These are phyloP conservation scores for Dispira parvispora DNA, from an alignment of 192 early-diverging fungal species.

Conservation along the genomic window DNA sequence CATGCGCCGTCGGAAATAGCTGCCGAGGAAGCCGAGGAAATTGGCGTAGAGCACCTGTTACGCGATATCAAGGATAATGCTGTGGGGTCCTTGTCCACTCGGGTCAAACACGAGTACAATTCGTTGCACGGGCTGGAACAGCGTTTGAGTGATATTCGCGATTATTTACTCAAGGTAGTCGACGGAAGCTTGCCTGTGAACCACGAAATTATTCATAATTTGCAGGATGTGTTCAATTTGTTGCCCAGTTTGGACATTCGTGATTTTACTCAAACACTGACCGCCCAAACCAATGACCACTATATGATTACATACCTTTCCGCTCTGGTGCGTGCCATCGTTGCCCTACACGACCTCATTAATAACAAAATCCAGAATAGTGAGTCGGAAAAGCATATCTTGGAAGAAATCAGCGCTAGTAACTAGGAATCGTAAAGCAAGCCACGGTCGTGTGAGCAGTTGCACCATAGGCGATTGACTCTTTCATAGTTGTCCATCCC, in stretches of 20 bases:
- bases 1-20: conserved; percentile 91
- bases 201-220: conserved; percentile 93
- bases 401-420: neutral
- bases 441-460: neutral
- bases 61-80: conserved; percentile 97
- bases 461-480: too few relatives aligned
- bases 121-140: conserved; percentile 79
- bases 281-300: conserved; percentile 91
- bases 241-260: conserved; percentile 78
- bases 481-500: too few relatives aligned
- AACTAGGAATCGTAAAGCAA: neutral
- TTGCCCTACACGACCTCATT: conserved; percentile 94
- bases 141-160: conserved; percentile 70
- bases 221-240: conserved; percentile 97
- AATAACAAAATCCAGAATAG: conserved; percentile 92
- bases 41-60: conserved; percentile 96
- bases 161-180: conserved; percentile 80
- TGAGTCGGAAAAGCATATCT: conserved; percentile 11
- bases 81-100: conserved; percentile 87
- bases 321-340: conserved; percentile 78
- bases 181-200: conserved; percentile 76
- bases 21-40: conserved; percentile 99
- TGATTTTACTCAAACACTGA: conserved; percentile 67
- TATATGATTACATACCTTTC: conserved; percentile 87
- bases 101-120: conserved; percentile 78